phyloP scores from a whole-genome alignment of 176 grass and related monocot genomes.

The Otatea glauca region DNA sequence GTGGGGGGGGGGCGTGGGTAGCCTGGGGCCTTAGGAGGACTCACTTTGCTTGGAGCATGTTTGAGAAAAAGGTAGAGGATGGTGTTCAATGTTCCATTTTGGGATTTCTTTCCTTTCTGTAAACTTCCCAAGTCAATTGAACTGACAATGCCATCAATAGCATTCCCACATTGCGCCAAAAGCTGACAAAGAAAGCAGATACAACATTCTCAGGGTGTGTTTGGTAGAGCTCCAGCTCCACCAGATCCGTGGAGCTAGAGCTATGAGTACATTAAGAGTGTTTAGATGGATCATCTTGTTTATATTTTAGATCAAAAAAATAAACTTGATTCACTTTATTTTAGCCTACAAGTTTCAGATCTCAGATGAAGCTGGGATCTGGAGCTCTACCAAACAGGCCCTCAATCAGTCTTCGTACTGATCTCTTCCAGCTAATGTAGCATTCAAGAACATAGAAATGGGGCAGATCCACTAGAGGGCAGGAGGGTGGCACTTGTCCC shows the following conservation, averaged over 20 bases:
- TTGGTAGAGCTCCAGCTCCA: too few relatives aligned
- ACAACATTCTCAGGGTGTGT: too few relatives aligned
- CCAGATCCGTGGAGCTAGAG: too few relatives aligned
- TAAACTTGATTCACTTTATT: too few relatives aligned
- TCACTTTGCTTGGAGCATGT: not conserved
- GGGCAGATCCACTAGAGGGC: not conserved
- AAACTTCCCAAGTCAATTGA: not conserved
- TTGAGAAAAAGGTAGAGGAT: not conserved
- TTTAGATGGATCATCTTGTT: too few relatives aligned
- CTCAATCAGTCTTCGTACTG: not conserved
- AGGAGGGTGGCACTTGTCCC: not conserved
- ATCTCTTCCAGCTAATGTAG: slow-evolving; percentile 9
- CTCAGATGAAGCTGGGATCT: too few relatives aligned
- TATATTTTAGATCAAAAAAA: too few relatives aligned
- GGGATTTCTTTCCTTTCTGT: not conserved
- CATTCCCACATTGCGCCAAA: not conserved
- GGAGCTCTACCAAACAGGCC: too few relatives aligned
- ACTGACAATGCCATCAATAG: not conserved
- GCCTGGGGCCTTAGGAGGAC: not conserved
- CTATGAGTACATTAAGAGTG: too few relatives aligned
- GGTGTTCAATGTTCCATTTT: not conserved
- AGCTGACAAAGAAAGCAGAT: not conserved
- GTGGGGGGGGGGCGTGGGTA: too few relatives aligned
- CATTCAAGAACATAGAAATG: not conserved
- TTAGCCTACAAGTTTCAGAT: too few relatives aligned